A percentile compares a stretch with the other conserved stretches of the same genome.
phyloP scores from a whole-genome alignment of 2,329 filamentous ascomycete species.

The Apiospora koreana region DNA sequence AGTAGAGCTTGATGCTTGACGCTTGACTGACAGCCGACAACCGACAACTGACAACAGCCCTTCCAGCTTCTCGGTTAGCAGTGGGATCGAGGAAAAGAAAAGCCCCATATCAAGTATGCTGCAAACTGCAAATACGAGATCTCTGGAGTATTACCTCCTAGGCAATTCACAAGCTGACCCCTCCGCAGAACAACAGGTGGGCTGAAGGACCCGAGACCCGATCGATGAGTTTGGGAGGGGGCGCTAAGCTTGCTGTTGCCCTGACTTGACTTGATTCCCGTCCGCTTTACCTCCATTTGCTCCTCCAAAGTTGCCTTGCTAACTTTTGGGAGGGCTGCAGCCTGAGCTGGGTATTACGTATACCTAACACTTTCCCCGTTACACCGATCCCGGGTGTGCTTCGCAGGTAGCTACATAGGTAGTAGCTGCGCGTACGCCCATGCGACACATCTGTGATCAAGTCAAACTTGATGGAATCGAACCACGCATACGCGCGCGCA shows the following conservation, averaged over 20 bases:
- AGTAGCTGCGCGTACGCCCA: neutral
- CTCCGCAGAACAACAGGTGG: neutral
- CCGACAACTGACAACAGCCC: neutral
- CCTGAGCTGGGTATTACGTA: neutral
- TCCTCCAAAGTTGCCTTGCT: neutral
- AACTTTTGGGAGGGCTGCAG: neutral
- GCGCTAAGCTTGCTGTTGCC: neutral
- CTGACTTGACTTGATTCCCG: neutral
- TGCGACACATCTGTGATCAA: neutral
- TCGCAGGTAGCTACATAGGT: neutral
- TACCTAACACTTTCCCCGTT: neutral
- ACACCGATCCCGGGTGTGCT: neutral
- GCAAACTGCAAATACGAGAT: neutral
- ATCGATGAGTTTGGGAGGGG: conserved; percentile 2
- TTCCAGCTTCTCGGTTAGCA: neutral
- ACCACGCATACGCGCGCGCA: neutral
- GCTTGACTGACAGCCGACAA: neutral
- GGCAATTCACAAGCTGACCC: neutral
- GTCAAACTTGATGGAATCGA: neutral
- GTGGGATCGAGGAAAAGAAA: neutral
- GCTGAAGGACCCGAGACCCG: neutral
- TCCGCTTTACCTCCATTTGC: neutral
- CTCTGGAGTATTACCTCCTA: neutral
- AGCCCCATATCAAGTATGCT: neutral
- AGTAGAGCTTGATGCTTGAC: neutral